phyloP scores from a whole-genome alignment of 2,329 filamentous ascomycete genomes.

The Endothia cerciana region DNA sequence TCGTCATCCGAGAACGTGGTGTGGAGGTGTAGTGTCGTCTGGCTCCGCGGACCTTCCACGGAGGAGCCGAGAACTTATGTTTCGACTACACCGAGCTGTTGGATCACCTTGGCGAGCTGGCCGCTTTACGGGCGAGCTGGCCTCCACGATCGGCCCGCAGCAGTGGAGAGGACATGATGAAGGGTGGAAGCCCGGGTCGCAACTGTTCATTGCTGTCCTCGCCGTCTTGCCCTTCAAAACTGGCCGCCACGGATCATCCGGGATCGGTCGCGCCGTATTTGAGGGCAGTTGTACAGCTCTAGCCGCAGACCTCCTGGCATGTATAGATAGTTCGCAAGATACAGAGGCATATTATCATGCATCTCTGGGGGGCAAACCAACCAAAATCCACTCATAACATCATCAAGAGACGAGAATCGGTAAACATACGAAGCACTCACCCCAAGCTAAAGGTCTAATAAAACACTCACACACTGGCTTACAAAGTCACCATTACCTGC shows the following conservation, averaged over 20 bases:
- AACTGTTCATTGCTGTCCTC: neutral
- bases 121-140: neutral
- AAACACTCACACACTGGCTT: too few relatives aligned
- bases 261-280: neutral
- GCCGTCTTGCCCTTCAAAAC: neutral
- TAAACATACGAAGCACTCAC: neutral
- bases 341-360: too few relatives aligned
- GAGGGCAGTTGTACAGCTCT: neutral
- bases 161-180: neutral
- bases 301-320: neutral
- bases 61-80: neutral
- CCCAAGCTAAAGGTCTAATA: neutral
- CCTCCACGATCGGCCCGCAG: neutral
- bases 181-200: neutral
- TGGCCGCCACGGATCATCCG: neutral
- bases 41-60: conserved; percentile 4
- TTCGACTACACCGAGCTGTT: neutral
- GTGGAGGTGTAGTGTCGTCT: neutral
- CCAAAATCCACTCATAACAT: neutral
- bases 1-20: neutral
- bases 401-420: neutral
- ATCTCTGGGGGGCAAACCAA: too few relatives aligned
- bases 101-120: neutral
- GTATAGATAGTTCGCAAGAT: neutral
- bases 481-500: neutral